These are phyloP conservation scores for Phyllosticta ampelicida DNA, from an alignment of 2,329 filamentous ascomycete genomes.

Conservation along the genomic window DNA sequence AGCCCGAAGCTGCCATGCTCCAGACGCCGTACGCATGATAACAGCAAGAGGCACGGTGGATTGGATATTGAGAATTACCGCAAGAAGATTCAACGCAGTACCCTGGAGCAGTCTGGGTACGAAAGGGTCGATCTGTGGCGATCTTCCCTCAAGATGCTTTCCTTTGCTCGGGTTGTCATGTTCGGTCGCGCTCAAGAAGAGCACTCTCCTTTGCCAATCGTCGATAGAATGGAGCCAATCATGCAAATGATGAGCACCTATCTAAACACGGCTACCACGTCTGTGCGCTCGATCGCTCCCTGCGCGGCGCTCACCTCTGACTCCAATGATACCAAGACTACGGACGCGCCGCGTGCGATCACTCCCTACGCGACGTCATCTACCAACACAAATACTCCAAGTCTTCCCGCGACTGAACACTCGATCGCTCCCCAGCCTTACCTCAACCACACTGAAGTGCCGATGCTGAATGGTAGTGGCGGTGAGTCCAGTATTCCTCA, in stretches of 20 bases:
- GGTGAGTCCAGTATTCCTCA: background rate
- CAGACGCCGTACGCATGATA: conserved; percentile 1
- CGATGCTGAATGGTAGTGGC: background rate
- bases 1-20: background rate
- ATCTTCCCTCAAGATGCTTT: conserved; percentile 23
- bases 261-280: background rate
- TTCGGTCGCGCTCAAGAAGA: conserved; percentile 9
- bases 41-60: conserved; percentile 1
- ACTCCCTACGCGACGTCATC: background rate
- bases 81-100: conserved; percentile 31
- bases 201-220: background rate
- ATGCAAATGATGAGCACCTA: conserved; percentile 5
- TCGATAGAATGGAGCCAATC: conserved; percentile 5
- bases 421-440: background rate
- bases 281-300: background rate
- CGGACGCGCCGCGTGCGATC: background rate
- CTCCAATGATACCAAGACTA: background rate
- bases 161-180: conserved; percentile 20
- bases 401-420: background rate
- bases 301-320: background rate
- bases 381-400: background rate
- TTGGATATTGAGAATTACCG: conserved; percentile 14
- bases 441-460: background rate
- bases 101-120: conserved; percentile 23
- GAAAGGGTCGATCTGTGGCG: conserved; percentile 29